phyloP scores from a whole-genome alignment of 352 stramenopile species.

The Pythium inflatum region DNA sequence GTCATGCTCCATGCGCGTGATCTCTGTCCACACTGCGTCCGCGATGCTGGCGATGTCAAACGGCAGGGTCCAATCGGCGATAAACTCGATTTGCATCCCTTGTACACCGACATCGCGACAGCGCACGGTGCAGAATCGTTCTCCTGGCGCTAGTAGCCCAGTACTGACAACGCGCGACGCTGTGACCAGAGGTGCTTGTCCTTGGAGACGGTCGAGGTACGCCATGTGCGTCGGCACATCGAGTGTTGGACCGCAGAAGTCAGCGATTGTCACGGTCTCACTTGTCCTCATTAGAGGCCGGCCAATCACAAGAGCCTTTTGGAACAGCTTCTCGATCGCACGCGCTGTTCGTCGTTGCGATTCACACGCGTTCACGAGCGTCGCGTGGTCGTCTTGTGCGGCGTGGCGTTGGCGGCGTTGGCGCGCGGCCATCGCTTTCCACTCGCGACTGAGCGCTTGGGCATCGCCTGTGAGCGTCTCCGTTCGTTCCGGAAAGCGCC shows the following conservation, averaged over 20 bases:
- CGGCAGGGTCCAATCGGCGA: neutral
- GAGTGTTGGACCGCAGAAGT: conserved; percentile 2
- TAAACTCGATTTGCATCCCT: conserved; percentile 12
- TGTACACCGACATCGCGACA: neutral
- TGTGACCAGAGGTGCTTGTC: neutral
- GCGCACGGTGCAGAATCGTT: neutral
- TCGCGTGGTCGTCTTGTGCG: neutral
- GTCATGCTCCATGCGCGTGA: conserved; percentile 9
- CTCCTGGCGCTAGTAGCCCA: too few relatives aligned
- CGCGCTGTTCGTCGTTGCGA: neutral
- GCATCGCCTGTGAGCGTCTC: conserved; percentile 1
- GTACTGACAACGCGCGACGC: neutral
- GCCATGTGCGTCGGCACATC: neutral
- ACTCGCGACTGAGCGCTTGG: conserved; percentile 11
- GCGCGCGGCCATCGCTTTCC: neutral
- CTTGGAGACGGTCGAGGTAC: conserved; percentile 5
- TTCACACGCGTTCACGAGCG: neutral
- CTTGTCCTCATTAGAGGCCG: neutral
- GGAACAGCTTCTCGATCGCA: neutral
- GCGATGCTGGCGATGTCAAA: conserved; percentile 3
- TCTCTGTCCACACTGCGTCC: conserved; percentile 4
- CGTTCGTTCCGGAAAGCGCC: neutral
- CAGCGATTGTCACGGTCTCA: neutral
- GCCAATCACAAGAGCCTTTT: neutral
- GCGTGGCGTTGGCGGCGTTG: neutral